Base-by-base conservation (phyloP, 352 stramenopile species). In the Pythium vanterpoolii region DNA sequence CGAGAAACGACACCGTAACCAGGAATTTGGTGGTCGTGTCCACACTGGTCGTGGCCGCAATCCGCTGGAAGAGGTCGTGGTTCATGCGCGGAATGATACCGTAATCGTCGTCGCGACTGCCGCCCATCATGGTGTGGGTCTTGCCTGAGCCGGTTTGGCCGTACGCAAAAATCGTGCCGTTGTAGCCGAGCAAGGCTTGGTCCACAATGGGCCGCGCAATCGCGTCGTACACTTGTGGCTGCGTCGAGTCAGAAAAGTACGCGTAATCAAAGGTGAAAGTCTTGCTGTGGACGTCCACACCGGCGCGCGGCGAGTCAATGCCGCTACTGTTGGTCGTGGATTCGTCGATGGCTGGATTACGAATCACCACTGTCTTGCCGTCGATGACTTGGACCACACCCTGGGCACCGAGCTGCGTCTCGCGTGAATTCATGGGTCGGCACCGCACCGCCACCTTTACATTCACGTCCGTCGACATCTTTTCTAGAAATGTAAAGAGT, bases 21-120 rank as follows among this genome's bases (percentile, higher is more conserved):
- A 96, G 73, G 62, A 87, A 98, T 13, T 56, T 56, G 62, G 96
- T 87, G 43, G 80, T 71, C 16, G 46, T 19, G 13, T 72, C 63
- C 5, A 58, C 69, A 42, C 8, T 18, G 21, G 72, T 56, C n/a
- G 63, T 66, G 23, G 44, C 52, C 31, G 64, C 72, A 26, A 90
- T 66, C 19, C 76, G 73, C 4, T 71, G 45, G 55, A 98, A 98
- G 11, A 98, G 66, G 46, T 96, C 82, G 16, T 62, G 47, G 67
- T 96, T 97, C 77, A 98, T 87, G 45, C 86, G 77, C 30, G 92
- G 92, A 18, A 98, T 86, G 44, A 98, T 95, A 4, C 91, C 92
- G 18, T 75, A 57, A 31, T 96, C 83, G 9, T 76, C 68, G 33
- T 72, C 75, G 19, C n/a, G n/a, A n/a, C n/a, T n/a, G n/a, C 54